Evolutionary conservation across 495 filamentous ascomycete genomes (phyloP).

Genomic region (Bombardia bombarda): DNA sequence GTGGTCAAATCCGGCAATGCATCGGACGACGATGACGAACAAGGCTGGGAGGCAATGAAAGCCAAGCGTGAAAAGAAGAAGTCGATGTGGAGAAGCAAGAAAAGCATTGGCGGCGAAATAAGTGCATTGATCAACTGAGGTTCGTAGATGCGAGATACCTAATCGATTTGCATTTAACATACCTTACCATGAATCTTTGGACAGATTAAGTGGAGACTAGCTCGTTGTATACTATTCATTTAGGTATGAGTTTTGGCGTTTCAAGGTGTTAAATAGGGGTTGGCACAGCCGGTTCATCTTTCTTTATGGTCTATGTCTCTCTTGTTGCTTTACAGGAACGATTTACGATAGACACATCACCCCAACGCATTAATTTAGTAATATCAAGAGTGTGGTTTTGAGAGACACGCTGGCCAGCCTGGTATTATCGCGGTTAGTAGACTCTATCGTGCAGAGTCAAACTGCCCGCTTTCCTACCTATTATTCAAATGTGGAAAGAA

Average conservation of each 20-base stretch:
- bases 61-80: constrained; percentile 77
- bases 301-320: not conserved
- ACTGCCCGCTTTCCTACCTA: no score
- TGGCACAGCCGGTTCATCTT: not conserved
- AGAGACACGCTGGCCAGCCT: not conserved
- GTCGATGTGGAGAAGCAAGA: constrained; percentile 63
- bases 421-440: no score
- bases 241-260: not conserved
- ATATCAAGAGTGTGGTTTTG: constrained; percentile 12
- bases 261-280: not conserved
- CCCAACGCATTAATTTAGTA: constrained; percentile 27
- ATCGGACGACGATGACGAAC: constrained; percentile 71
- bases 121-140: constrained; percentile 33
- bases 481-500: no score
- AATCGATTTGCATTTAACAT: not conserved
- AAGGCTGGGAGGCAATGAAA: constrained; percentile 77
- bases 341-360: constrained; percentile 30
- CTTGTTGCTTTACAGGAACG: constrained; percentile 9
- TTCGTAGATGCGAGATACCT: not conserved
- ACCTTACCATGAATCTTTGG: not conserved
- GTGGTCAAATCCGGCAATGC: constrained; percentile 23
- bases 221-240: not conserved
- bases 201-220: not conserved
- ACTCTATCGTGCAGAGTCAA: no score
- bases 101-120: constrained; percentile 33